phyloP scores from a whole-genome alignment of 1,139 yeast species.

The Petasospora rhodanensis region DNA sequence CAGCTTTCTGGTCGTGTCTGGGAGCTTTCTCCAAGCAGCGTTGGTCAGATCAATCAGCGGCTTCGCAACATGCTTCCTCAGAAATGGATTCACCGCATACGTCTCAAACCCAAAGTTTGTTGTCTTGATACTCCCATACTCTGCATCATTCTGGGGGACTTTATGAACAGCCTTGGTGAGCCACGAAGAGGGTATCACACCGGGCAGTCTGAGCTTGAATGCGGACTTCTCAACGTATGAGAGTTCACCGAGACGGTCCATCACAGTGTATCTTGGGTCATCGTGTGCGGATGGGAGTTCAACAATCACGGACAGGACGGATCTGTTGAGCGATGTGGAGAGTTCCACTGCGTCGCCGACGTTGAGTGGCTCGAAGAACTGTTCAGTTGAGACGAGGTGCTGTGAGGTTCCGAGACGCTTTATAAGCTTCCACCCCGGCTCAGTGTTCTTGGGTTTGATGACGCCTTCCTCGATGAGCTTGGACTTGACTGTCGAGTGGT shows the following conservation, averaged over 20 bases:
- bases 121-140: constrained; percentile 28
- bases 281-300: constrained; percentile 36
- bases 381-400: constrained; percentile 2
- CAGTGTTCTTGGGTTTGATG: too few relatives aligned
- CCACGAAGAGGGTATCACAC: constrained; percentile 40
- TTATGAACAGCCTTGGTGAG: constrained; percentile 28
- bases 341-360: constrained; percentile 45
- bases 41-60: constrained; percentile 26
- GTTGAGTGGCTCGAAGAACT: constrained; percentile 28
- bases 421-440: constrained; percentile 2
- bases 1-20: constrained; percentile 36
- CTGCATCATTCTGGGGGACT: constrained; percentile 27
- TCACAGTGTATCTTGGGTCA: constrained; percentile 50
- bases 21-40: constrained; percentile 33
- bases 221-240: constrained; percentile 42
- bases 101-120: constrained; percentile 22
- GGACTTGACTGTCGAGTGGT: too few relatives aligned
- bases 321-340: constrained; percentile 29
- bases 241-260: constrained; percentile 54
- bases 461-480: too few relatives aligned
- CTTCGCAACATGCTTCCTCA: constrained; percentile 21
- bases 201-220: constrained; percentile 52
- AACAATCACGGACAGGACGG: constrained; percentile 39
- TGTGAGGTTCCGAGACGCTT: constrained; percentile 5
- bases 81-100: constrained; percentile 26